Evolutionary conservation across 2,329 filamentous ascomycete genomes (phyloP), one percentile per base, ranked within the genome.

Genomic region (Neonectria magnoliae): DNA sequence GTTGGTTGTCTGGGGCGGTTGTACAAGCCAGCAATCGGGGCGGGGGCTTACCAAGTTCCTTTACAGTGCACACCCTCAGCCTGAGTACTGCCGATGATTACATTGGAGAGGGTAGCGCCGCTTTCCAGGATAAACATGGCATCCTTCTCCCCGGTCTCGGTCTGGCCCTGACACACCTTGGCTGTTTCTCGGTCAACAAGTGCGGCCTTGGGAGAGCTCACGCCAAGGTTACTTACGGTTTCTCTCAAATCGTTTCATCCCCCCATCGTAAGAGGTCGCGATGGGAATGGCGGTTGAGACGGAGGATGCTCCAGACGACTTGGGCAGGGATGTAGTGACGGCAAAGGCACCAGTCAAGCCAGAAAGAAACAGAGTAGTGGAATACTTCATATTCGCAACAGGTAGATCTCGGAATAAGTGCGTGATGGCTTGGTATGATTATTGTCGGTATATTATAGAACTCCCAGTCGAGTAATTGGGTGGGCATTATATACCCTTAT

Each of bases 71-170:
- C 79, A 56, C 81, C 84, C 74, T 85, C 84, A 25, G 81, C 79
- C 65, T 85, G 78, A 62, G 83, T 80, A 14, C 78, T 78, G 7
- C 85, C 83, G 59, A 87, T 86, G 71, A 87, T 84, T 71, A 84
- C 83, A 71, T 86, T 86, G 64, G 79, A 81, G 27, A 87, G 73
- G n/a, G 80, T 84, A 41, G 81, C 85, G 50, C 84, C 84, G 53
- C 82, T 78, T 71, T 81, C 78, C 60, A 87, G 77, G 63, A 84
- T 78, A 80, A 87, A 87, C 71, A 87, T 83, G 47, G 85, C 81
- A 62, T 71, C 71, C 11, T 57, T 63, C 42, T 73, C 67, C 7
- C 73, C 69, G 2, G 70, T 75, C 60, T 75, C 76, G 11, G 65
- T 60, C 55, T 78, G 74, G 2, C 68, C 76, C 22, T 72, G 45